These are phyloP conservation scores for Fusarium sublunatum DNA, from an alignment of 2,329 filamentous ascomycete species.

Conservation along the genomic window DNA sequence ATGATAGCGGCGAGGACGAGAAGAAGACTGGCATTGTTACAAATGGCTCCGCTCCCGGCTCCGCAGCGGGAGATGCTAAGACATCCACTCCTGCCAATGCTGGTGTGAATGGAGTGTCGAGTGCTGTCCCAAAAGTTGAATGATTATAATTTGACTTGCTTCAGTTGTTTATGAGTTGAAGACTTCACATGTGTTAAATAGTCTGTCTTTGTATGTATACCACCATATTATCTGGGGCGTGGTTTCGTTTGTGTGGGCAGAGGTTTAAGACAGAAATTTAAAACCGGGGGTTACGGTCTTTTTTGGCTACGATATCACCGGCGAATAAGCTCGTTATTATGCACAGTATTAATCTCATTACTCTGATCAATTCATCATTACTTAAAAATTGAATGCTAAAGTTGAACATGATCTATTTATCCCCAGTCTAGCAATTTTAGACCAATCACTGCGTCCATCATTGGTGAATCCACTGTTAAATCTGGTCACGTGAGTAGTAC, in stretches of 20 bases:
- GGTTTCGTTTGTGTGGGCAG: conserved; percentile 39
- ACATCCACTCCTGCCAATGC: conserved; percentile 60
- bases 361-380: conserved; percentile 22
- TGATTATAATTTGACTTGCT: conserved; percentile 38
- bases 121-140: conserved; percentile 61
- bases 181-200: conserved; percentile 39
- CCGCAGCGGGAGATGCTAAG: conserved; percentile 64
- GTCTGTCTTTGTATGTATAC: conserved; percentile 41
- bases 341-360: conserved; percentile 37
- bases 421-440: background rate
- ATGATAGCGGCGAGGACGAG: conserved; percentile 91
- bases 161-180: conserved; percentile 41
- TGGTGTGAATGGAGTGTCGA: conserved; percentile 58
- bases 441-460: background rate
- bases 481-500: conserved; percentile 5
- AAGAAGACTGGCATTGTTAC: conserved; percentile 64
- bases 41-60: conserved; percentile 59
- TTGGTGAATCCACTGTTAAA: background rate
- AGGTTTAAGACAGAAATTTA: conserved; percentile 36
- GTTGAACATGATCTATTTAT: background rate
- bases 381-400: background rate
- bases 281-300: conserved; percentile 38
- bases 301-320: conserved; percentile 49
- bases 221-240: conserved; percentile 30
- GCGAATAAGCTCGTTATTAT: conserved; percentile 45